Evolutionary conservation across 1,139 yeast genomes (phyloP).

Genomic region (Hansenula lynferdii): DNA sequence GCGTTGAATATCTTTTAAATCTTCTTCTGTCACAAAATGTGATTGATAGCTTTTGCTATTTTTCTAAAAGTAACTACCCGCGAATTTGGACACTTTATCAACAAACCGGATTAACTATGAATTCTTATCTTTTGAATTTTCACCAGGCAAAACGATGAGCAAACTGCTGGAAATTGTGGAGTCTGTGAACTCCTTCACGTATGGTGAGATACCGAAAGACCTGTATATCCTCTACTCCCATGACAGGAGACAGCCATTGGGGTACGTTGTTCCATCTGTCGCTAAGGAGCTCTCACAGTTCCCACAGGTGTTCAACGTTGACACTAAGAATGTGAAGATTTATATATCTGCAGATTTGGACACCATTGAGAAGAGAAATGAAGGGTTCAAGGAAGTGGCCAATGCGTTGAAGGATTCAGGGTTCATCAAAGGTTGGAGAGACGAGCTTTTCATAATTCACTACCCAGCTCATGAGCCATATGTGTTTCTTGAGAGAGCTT

Average conservation of each 20-base stretch:
- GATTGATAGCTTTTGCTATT: no score
- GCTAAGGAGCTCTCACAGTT: slow-evolving; percentile 33
- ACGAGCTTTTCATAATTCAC: slow-evolving; percentile 75
- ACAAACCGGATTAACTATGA: no score
- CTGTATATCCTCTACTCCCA: slow-evolving; percentile 13
- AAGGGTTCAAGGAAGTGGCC: slow-evolving; percentile 41
- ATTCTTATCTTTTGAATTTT: no score
- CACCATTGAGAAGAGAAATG: slow-evolving; percentile 43
- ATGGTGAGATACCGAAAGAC: slow-evolving; percentile 2
- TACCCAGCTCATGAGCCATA: slow-evolving; percentile 53
- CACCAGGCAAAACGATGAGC: slow-evolving; percentile 2
- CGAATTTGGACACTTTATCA: no score
- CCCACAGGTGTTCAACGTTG: slow-evolving; percentile 32
- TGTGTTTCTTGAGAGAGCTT: slow-evolving; percentile 70
- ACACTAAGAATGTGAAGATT: slow-evolving; percentile 29
- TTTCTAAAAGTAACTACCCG: no score
- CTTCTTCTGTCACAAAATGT: no score
- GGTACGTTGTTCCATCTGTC: slow-evolving; percentile 45
- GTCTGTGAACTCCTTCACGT: slow-evolving; percentile 16
- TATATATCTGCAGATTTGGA: slow-evolving; percentile 33
- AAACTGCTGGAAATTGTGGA: slow-evolving; percentile 12
- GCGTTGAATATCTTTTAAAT: no score
- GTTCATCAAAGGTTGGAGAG: slow-evolving; percentile 70
- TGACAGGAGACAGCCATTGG: slow-evolving; percentile 32
- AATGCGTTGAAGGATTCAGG: slow-evolving; percentile 32